Evolutionary conservation across 1,284 basidiomycete species (phyloP).

Genomic region (Caloboletus inedulis): DNA sequence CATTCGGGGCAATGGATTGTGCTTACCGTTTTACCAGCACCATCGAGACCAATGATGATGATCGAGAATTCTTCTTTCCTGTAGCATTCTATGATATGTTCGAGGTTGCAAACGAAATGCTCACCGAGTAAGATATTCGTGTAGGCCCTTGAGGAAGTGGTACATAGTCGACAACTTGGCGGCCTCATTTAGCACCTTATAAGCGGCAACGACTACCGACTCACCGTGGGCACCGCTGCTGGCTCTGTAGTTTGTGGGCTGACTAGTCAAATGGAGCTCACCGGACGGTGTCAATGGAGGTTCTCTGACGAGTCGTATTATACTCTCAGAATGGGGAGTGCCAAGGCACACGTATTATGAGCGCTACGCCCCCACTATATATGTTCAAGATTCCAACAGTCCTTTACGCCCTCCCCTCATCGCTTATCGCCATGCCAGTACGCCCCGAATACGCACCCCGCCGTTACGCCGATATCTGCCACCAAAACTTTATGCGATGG

Average conservation of each 20-base stretch:
- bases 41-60: slow-evolving; percentile 86
- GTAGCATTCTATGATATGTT: slow-evolving; percentile 7
- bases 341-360: background rate
- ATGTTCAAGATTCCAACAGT: background rate
- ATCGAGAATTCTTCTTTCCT: slow-evolving; percentile 93
- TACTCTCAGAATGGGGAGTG: background rate
- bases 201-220: background rate
- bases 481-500: background rate
- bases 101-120: slow-evolving; percentile 28
- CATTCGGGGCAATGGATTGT: background rate
- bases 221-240: background rate
- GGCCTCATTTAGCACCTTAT: background rate
- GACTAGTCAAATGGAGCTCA: background rate
- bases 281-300: background rate
- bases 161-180: slow-evolving; percentile 63
- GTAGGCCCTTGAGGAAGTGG: slow-evolving; percentile 85
- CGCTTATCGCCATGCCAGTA: background rate
- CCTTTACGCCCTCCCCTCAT: background rate
- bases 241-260: background rate
- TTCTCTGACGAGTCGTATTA: background rate
- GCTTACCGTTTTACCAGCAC: slow-evolving; percentile 85
- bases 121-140: slow-evolving; percentile 84
- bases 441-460: background rate
- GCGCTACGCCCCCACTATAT: background rate
- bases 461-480: background rate